Conservation (phyloP, 768 basidiomycete species). For the Gloeopeniophorella convolvens region DNA sequence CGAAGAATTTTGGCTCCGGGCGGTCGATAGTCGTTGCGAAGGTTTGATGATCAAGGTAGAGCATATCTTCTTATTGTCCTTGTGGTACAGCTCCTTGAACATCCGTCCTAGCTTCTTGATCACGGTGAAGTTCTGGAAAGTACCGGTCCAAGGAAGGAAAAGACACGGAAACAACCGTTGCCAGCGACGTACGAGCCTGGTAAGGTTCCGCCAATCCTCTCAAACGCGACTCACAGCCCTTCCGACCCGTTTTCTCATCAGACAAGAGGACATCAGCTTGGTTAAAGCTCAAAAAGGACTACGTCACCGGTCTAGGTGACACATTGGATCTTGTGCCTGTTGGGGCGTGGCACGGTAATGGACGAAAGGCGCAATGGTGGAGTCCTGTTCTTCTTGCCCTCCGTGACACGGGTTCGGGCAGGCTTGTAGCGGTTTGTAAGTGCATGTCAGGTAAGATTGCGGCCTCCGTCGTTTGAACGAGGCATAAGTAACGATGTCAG, state of each 20-base stretch:
- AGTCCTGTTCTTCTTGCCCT: constrained; percentile 78
- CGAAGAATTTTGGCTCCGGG: constrained; percentile 68
- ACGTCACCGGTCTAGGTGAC: constrained; percentile 74
- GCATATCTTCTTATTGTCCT: constrained; percentile 7
- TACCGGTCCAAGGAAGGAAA: constrained; percentile 30
- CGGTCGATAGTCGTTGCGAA: constrained; percentile 74
- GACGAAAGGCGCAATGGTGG: constrained; percentile 89
- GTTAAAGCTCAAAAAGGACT: constrained; percentile 93
- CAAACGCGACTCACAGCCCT: background rate
- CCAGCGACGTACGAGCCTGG: constrained; percentile 84
- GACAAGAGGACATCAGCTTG: constrained; percentile 84
- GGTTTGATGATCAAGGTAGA: constrained; percentile 90
- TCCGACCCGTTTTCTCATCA: constrained; percentile 17
- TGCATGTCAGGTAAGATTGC: constrained; percentile 69
- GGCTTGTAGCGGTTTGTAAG: constrained; percentile 76
- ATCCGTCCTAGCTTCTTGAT: constrained; percentile 53
- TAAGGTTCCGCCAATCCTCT: constrained; percentile 23
- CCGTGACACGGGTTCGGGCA: constrained; percentile 57
- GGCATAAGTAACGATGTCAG: constrained; percentile 30
- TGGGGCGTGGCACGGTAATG: constrained; percentile 87
- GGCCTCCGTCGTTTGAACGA: background rate
- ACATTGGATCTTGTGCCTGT: constrained; percentile 65
- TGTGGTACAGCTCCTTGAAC: constrained; percentile 9
- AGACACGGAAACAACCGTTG: constrained; percentile 53
- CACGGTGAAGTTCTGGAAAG: constrained; percentile 37